Conservation (phyloP, 768 basidiomycete species). For the Phanerodontia chrysosporium region DNA sequence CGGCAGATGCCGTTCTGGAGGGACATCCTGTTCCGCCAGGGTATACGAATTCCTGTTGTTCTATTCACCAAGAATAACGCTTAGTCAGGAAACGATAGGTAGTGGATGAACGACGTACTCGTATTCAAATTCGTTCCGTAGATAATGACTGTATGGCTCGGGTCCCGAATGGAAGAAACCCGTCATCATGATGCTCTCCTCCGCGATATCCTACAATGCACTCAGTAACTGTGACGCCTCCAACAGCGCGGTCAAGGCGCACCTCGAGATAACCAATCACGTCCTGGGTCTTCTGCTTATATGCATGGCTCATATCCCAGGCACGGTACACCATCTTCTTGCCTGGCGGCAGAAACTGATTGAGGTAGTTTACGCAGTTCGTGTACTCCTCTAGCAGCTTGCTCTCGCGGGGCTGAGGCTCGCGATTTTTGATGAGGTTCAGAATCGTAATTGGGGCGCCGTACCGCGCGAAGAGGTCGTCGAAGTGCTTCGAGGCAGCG, state of each 20-base stretch:
- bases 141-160: slow-evolving; percentile 72
- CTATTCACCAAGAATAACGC: neutral
- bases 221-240: too few relatives aligned
- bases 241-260: neutral
- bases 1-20: slow-evolving; percentile 91
- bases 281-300: slow-evolving; percentile 95
- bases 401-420: slow-evolving; percentile 78
- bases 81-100: slow-evolving; percentile 1
- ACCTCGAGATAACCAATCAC: slow-evolving; percentile 71
- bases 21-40: slow-evolving; percentile 64
- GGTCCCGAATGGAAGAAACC: slow-evolving; percentile 94
- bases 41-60: slow-evolving; percentile 28
- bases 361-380: slow-evolving; percentile 87
- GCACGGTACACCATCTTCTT: slow-evolving; percentile 89
- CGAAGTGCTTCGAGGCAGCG: slow-evolving; percentile 90
- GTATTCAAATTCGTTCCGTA: slow-evolving; percentile 41
- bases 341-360: slow-evolving; percentile 85
- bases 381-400: slow-evolving; percentile 89
- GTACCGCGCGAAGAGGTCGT: slow-evolving; percentile 84
- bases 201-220: slow-evolving; percentile 70
- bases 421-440: slow-evolving; percentile 91
- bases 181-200: slow-evolving; percentile 87
- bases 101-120: slow-evolving; percentile 25
- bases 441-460: slow-evolving; percentile 87
- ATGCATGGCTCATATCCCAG: slow-evolving; percentile 95